Evolutionary conservation across 1,284 basidiomycete species (phyloP).

Genomic region (Pisolithus thermaeus): DNA sequence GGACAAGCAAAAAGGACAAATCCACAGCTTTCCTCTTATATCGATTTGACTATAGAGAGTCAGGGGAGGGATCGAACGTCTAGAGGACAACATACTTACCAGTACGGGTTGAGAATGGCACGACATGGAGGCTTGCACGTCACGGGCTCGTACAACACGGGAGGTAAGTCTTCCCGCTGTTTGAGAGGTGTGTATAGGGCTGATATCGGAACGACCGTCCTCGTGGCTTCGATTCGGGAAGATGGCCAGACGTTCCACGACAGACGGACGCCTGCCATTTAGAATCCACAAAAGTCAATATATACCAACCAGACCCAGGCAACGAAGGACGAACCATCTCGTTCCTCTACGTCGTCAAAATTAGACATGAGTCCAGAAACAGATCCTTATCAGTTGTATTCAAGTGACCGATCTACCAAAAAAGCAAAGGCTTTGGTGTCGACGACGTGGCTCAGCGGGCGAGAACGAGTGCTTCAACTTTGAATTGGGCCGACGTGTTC

Average conservation of each 20-base stretch:
- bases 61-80: background rate
- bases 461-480: background rate
- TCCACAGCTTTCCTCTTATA: slow-evolving; percentile 98
- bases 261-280: slow-evolving; percentile 68
- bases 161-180: slow-evolving; percentile 90
- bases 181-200: slow-evolving; percentile 98
- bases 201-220: slow-evolving; percentile 97
- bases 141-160: slow-evolving; percentile 96
- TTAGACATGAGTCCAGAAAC: slow-evolving; percentile 32
- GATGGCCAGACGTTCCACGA: slow-evolving; percentile 99
- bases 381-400: slow-evolving; percentile 1
- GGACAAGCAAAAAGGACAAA: slow-evolving; percentile 96
- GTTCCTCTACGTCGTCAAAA: slow-evolving; percentile 59
- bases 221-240: slow-evolving; percentile 93
- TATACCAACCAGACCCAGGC: background rate
- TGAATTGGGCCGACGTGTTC: slow-evolving; percentile 19
- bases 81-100: slow-evolving; percentile 44
- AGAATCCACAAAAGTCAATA: background rate
- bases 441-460: background rate
- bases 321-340: slow-evolving; percentile 42
- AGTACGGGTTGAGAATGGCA: slow-evolving; percentile 96
- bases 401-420: background rate
- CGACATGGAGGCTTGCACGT: slow-evolving; percentile 98
- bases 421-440: background rate
- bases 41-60: slow-evolving; percentile 81